Conservation (phyloP, 2,329 filamentous ascomycete species). For the Arachnopeziza araneosa region DNA sequence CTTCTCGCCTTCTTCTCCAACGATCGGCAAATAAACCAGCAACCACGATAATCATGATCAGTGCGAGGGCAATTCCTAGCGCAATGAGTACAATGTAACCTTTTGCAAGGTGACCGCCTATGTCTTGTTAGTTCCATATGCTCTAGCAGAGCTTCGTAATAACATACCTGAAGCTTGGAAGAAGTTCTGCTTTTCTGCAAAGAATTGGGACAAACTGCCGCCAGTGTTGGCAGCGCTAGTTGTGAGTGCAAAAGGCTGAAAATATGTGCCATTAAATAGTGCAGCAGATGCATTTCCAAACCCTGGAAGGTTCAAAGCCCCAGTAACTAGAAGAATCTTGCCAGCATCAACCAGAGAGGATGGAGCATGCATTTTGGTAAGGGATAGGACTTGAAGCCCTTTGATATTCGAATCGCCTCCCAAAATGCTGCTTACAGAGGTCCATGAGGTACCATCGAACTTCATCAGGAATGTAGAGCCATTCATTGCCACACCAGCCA, state of each 20-base stretch:
- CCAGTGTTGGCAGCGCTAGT: conserved; percentile 57
- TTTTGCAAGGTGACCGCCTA: conserved; percentile 56
- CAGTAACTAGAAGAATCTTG: conserved; percentile 78
- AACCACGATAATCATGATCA: conserved; percentile 73
- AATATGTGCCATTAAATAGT: conserved; percentile 76
- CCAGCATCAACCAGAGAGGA: conserved; percentile 58
- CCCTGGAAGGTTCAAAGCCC: conserved; percentile 66
- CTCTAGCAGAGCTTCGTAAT: not conserved
- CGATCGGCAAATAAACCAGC: conserved; percentile 71
- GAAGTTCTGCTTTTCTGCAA: conserved; percentile 75
- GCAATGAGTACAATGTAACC: conserved; percentile 78
- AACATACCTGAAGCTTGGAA: conserved; percentile 60
- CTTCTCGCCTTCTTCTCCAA: conserved; percentile 69
- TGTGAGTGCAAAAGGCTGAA: conserved; percentile 76
- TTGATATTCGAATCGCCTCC: conserved; percentile 62
- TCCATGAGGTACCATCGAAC: conserved; percentile 70
- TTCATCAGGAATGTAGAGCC: conserved; percentile 75
- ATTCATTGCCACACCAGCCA: conserved; percentile 64
- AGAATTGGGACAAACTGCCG: conserved; percentile 75
- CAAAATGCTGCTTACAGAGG: conserved; percentile 57
- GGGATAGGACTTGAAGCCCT: conserved; percentile 73
- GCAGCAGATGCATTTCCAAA: conserved; percentile 82
- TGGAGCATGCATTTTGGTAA: conserved; percentile 61
- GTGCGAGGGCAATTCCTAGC: conserved; percentile 68
- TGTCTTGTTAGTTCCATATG: conserved; percentile 19